Evolutionary conservation across 2,329 filamentous ascomycete species (phyloP).

Genomic region (Clarireedia monteithiana): DNA sequence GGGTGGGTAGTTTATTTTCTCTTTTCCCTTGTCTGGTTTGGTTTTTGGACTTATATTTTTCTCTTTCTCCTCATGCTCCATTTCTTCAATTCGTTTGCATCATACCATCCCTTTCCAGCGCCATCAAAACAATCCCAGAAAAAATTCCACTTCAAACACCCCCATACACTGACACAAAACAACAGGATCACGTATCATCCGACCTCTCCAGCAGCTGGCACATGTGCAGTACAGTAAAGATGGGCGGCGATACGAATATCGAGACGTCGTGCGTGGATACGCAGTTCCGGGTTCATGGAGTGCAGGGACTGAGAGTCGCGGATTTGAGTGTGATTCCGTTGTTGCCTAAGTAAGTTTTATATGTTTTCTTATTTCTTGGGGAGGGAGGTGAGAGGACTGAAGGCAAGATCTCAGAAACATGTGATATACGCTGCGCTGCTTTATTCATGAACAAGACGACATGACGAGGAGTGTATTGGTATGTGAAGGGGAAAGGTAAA

Average conservation of each 20-base stretch:
- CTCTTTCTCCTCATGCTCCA: too few relatives aligned
- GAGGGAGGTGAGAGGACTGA: not conserved
- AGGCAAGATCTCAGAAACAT: too few relatives aligned
- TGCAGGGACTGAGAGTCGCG: constrained; percentile 41
- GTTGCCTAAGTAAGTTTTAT: constrained; percentile 35
- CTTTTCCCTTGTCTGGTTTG: not conserved
- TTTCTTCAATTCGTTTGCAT: too few relatives aligned
- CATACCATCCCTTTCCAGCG: not conserved
- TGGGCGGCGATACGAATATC: constrained; percentile 25
- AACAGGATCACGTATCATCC: not conserved
- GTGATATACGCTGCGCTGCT: too few relatives aligned
- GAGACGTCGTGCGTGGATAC: constrained; percentile 40
- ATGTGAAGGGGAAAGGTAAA: too few relatives aligned
- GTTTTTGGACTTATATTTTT: too few relatives aligned
- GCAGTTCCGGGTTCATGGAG: constrained; percentile 40
- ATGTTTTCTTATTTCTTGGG: not conserved
- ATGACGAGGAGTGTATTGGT: too few relatives aligned
- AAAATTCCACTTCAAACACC: not conserved
- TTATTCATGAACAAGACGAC: too few relatives aligned
- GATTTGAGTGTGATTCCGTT: constrained; percentile 46
- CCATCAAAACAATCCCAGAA: too few relatives aligned
- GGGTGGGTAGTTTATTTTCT: not conserved
- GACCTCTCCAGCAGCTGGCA: constrained; percentile 1
- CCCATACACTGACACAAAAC: not conserved
- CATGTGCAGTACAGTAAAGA: not conserved